phyloP scores from a whole-genome alignment of 148 eudicot species.

The Euryodendron excelsum region DNA sequence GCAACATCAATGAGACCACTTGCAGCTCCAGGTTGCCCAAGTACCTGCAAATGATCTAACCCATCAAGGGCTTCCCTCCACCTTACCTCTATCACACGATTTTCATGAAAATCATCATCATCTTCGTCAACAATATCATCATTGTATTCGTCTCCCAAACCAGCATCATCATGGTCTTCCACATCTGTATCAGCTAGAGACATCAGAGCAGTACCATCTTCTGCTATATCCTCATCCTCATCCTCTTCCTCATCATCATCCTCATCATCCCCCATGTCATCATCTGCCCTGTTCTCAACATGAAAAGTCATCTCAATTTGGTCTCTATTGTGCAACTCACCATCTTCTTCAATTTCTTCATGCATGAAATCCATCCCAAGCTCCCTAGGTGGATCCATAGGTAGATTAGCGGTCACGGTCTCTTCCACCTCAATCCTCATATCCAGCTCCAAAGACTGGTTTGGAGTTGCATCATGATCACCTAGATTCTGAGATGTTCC shows the following conservation, averaged over 20 bases:
- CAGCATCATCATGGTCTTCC: conserved; percentile 91
- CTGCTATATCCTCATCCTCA: conserved; percentile 91
- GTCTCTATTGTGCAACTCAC: conserved; percentile 44
- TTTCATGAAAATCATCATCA: conserved; percentile 90
- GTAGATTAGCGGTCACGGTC: conserved; percentile 31
- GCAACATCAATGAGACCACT: conserved; percentile 74
- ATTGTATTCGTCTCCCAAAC: conserved; percentile 85
- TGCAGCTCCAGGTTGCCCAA: conserved; percentile 72
- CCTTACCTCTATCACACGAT: conserved; percentile 89
- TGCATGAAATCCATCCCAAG: conserved; percentile 61
- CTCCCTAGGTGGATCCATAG: conserved; percentile 49
- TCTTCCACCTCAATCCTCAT: conserved; percentile 60
- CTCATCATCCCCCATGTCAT: conserved; percentile 86
- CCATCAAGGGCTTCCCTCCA: conserved; percentile 99
- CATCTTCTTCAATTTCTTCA: conserved; percentile 76
- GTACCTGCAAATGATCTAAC: conserved; percentile 81
- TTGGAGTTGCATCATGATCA: conserved; percentile 35
- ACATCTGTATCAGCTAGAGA: conserved; percentile 91
- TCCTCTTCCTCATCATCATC: conserved; percentile 92
- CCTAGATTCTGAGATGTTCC: conserved; percentile 38
- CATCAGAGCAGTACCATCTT: conserved; percentile 92
- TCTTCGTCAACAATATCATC: conserved; percentile 95
- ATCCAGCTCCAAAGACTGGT: conserved; percentile 57
- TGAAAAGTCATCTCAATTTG: conserved; percentile 72
- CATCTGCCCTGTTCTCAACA: conserved; percentile 72